phyloP scores from a whole-genome alignment of 257 asterid genomes.

The Ilex asprella region DNA sequence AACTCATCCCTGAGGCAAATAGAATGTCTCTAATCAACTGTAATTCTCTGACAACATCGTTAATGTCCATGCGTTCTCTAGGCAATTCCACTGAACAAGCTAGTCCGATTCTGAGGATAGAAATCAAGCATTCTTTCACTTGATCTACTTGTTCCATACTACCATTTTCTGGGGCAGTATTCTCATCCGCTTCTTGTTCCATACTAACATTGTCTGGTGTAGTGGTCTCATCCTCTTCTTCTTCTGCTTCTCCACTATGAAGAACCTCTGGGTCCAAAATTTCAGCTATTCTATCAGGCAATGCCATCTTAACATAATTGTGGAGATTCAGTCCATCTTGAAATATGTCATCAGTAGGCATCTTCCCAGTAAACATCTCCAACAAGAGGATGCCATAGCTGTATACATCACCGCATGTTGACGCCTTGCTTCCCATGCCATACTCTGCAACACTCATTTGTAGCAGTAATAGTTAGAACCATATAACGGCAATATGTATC shows the following conservation, averaged over 20 bases:
- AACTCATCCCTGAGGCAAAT: no score
- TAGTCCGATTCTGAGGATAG: constrained; percentile 16
- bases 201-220: not conserved
- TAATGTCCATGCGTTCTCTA: constrained; percentile 14
- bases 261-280: constrained; percentile 26
- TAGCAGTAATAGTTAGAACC: no score
- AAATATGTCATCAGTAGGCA: constrained; percentile 29
- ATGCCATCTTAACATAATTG: constrained; percentile 15
- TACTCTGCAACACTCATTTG: constrained; percentile 23
- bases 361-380: constrained; percentile 34
- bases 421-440: constrained; percentile 23
- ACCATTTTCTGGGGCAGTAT: not conserved
- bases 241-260: constrained; percentile 1
- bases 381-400: constrained; percentile 34
- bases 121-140: constrained; percentile 12
- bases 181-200: not conserved
- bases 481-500: no score
- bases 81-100: constrained; percentile 23
- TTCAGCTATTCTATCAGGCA: constrained; percentile 13
- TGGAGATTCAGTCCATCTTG: constrained; percentile 24
- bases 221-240: not conserved
- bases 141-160: not conserved
- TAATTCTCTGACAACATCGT: constrained; percentile 10
- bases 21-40: constrained; percentile 11
- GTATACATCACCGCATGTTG: constrained; percentile 33